phyloP scores from a whole-genome alignment of 495 filamentous ascomycete genomes.

The Letharia lupina region DNA sequence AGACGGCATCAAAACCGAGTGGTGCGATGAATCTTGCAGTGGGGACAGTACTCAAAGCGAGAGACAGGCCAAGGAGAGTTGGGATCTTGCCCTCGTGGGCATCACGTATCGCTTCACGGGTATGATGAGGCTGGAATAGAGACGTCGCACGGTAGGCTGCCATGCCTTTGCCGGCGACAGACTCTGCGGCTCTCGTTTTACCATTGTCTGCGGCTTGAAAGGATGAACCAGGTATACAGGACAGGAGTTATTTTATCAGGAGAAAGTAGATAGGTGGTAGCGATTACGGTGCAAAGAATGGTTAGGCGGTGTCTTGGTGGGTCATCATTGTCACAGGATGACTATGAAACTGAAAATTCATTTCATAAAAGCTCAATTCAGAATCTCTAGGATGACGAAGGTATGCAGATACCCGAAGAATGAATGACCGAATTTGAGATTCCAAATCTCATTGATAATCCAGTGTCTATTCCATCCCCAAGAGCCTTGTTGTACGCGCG shows the following conservation, averaged over 20 bases:
- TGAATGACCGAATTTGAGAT: neutral
- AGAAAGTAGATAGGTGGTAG: too few species aligned
- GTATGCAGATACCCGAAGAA: too few species aligned
- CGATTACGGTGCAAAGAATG: neutral
- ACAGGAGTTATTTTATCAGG: too few species aligned
- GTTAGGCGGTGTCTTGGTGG: neutral
- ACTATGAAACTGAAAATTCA: too few species aligned
- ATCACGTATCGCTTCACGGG: slow-evolving; percentile 38
- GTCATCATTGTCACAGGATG: too few species aligned
- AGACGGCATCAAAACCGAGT: slow-evolving; percentile 34
- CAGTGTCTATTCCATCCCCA: too few species aligned
- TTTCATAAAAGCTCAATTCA: too few species aligned
- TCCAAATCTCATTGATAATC: neutral
- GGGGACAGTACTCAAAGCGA: slow-evolving; percentile 31
- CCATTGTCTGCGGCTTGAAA: neutral
- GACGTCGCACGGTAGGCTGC: slow-evolving; percentile 33
- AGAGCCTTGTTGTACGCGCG: too few species aligned
- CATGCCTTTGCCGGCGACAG: slow-evolving; percentile 26
- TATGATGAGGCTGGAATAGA: slow-evolving; percentile 38
- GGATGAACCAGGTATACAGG: neutral
- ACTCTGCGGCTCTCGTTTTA: neutral
- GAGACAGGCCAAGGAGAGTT: slow-evolving; percentile 34
- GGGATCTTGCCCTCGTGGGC: slow-evolving; percentile 37
- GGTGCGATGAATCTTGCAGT: slow-evolving; percentile 32
- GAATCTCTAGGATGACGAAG: too few species aligned